phyloP scores from a whole-genome alignment of 1,284 basidiomycete species.

The Ustilago cynodontis region DNA sequence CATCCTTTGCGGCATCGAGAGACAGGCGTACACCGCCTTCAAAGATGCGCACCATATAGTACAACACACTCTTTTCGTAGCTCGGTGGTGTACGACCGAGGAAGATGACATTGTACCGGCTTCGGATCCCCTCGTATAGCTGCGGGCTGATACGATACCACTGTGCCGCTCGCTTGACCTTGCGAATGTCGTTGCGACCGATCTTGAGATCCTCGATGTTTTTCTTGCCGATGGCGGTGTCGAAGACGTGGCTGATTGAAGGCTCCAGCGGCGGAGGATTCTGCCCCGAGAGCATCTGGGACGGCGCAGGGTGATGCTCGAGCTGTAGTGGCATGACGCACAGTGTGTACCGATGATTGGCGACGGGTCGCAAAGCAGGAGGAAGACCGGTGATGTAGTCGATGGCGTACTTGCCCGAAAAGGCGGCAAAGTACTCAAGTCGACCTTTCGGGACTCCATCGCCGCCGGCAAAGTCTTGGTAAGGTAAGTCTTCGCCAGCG shows the following conservation, averaged over 20 bases:
- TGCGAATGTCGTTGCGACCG: constrained; percentile 26
- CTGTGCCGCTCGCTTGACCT: constrained; percentile 25
- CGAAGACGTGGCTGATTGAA: constrained; percentile 18
- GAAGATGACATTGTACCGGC: constrained; percentile 46
- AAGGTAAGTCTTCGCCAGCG: neutral
- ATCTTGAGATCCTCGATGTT: constrained; percentile 23
- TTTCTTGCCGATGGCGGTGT: constrained; percentile 16
- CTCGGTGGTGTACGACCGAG: constrained; percentile 16
- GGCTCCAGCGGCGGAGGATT: constrained; percentile 8
- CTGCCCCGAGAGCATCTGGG: constrained; percentile 12
- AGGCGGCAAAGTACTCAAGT: constrained; percentile 28
- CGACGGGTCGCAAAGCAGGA: constrained; percentile 7
- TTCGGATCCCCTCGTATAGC: constrained; percentile 28
- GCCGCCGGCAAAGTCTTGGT: neutral
- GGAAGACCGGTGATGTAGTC: constrained; percentile 36
- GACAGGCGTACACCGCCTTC: constrained; percentile 29
- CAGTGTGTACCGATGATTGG: constrained; percentile 15
- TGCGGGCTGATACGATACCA: constrained; percentile 23
- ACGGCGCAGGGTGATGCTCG: constrained; percentile 17
- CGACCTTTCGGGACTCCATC: neutral
- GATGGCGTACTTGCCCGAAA: constrained; percentile 35
- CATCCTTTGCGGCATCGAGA: constrained; percentile 16
- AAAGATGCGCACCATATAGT: constrained; percentile 34
- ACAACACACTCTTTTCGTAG: constrained; percentile 37
- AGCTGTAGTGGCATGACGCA: constrained; percentile 36